These are phyloP conservation scores for Phylloporus sp. DNA, from an alignment of 768 basidiomycete genomes.

Conservation along the genomic window DNA sequence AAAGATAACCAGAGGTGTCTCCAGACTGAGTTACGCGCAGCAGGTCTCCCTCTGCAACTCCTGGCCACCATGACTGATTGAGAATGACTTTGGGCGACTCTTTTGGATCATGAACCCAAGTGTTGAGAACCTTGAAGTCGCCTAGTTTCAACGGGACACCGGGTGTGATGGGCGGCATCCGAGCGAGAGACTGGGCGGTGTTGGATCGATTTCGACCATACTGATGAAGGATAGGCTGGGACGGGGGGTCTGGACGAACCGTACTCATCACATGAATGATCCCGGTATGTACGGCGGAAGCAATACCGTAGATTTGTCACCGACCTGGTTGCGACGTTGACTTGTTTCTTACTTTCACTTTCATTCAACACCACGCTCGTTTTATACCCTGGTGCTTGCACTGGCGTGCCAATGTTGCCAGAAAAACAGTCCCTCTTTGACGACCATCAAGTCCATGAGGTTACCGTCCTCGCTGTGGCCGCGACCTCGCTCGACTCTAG, in stretches of 20 bases:
- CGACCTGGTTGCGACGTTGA: slow-evolving; percentile 11
- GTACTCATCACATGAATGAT: slow-evolving; percentile 41
- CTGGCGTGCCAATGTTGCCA: slow-evolving; percentile 11
- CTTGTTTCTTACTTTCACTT: slow-evolving; percentile 9
- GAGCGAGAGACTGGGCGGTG: slow-evolving; percentile 63
- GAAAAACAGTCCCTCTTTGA: slow-evolving; percentile 3
- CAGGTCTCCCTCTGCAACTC: slow-evolving; percentile 72
- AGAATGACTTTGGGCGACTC: slow-evolving; percentile 56
- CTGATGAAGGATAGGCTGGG: slow-evolving; percentile 35
- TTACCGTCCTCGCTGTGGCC: slow-evolving; percentile 7
- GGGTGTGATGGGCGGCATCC: slow-evolving; percentile 33
- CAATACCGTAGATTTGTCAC: slow-evolving; percentile 1
- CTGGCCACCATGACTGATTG: slow-evolving; percentile 74
- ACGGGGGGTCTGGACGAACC: slow-evolving; percentile 61
- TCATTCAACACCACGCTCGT: slow-evolving; percentile 25
- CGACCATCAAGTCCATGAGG: slow-evolving; percentile 16
- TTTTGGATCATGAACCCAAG: slow-evolving; percentile 72
- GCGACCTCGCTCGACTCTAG: slow-evolving; percentile 12
- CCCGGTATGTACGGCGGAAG: not conserved
- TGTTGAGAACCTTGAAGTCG: slow-evolving; percentile 56
- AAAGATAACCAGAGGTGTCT: slow-evolving; percentile 48
- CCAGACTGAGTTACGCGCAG: slow-evolving; percentile 50
- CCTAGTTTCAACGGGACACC: slow-evolving; percentile 50
- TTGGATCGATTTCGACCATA: slow-evolving; percentile 66
- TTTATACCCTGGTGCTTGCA: not conserved